A percentile compares a stretch with the other conserved stretches of the same genome.
phyloP scores from a whole-genome alignment of 495 filamentous ascomycete species.

The Alectoria sarmentosa region DNA sequence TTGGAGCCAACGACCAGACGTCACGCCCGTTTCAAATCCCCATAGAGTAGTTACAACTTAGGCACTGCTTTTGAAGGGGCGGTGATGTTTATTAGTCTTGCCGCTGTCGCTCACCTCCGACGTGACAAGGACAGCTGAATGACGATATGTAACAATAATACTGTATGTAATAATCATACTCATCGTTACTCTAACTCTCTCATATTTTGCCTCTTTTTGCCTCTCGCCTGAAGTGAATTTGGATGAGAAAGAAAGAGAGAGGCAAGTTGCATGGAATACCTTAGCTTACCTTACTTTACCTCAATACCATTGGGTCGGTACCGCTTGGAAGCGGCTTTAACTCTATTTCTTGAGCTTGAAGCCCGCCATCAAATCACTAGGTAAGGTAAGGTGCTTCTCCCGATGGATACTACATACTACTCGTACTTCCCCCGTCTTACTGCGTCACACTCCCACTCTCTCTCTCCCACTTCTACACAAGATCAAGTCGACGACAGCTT shows the following conservation, averaged over 20 bases:
- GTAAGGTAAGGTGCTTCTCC: no score
- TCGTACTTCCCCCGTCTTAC: not conserved
- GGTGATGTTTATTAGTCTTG: not conserved
- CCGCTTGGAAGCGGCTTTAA: not conserved
- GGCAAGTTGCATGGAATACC: no score
- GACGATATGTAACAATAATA: no score
- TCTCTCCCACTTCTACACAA: not conserved
- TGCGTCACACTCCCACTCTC: slow-evolving; percentile 1
- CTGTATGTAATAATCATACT: no score
- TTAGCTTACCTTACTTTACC: no score
- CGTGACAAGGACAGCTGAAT: not conserved
- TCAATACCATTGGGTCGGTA: not conserved
- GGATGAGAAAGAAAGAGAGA: not conserved
- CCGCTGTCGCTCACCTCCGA: not conserved
- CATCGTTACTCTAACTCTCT: no score
- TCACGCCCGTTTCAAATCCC: not conserved
- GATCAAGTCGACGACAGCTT: not conserved
- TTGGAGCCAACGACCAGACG: not conserved
- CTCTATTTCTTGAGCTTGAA: not conserved
- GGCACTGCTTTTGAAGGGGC: no score
- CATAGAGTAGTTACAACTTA: no score
- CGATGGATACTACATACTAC: no score
- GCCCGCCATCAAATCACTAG: not conserved
- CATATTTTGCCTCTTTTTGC: not conserved
- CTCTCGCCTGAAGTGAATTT: not conserved